Conservation (phyloP, 805 yeast species). For the Ogataea nakhonphanomensis region DNA sequence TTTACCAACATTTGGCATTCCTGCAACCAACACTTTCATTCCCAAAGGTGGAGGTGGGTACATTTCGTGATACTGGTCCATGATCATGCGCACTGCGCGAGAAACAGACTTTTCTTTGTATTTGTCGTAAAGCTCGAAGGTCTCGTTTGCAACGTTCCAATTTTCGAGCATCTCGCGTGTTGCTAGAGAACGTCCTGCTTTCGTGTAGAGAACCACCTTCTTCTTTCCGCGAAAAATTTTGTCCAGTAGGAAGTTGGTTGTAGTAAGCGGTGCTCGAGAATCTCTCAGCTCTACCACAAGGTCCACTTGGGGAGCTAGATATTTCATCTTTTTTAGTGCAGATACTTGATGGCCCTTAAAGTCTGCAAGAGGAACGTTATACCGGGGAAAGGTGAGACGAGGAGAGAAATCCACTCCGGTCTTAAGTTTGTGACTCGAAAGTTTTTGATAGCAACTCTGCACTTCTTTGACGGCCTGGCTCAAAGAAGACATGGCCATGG, state of each 20-base stretch:
- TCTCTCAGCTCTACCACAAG: conserved; percentile 83
- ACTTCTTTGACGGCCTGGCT: conserved; percentile 4
- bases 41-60: conserved; percentile 83
- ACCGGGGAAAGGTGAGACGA: conserved; percentile 67
- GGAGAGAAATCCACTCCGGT: conserved; percentile 49
- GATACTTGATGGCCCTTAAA: conserved; percentile 89
- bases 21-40: conserved; percentile 68
- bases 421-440: neutral
- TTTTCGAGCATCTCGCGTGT: conserved; percentile 29
- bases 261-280: conserved; percentile 81
- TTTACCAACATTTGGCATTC: conserved; percentile 98
- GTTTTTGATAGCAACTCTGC: neutral
- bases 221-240: conserved; percentile 52
- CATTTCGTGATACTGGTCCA: conserved; percentile 42
- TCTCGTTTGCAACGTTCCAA: conserved; percentile 28
- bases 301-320: conserved; percentile 75
- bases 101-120: conserved; percentile 48
- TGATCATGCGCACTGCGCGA: conserved; percentile 47
- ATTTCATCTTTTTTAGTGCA: conserved; percentile 65
- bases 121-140: conserved; percentile 48
- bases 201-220: conserved; percentile 71
- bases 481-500: neutral
- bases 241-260: conserved; percentile 78
- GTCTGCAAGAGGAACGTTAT: conserved; percentile 66
- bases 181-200: conserved; percentile 59